A percentile compares a stretch with the other conserved stretches of the same genome.
Evolutionary conservation across 306 rosid genomes (phyloP).

Genomic region (Quillaja saponaria): DNA sequence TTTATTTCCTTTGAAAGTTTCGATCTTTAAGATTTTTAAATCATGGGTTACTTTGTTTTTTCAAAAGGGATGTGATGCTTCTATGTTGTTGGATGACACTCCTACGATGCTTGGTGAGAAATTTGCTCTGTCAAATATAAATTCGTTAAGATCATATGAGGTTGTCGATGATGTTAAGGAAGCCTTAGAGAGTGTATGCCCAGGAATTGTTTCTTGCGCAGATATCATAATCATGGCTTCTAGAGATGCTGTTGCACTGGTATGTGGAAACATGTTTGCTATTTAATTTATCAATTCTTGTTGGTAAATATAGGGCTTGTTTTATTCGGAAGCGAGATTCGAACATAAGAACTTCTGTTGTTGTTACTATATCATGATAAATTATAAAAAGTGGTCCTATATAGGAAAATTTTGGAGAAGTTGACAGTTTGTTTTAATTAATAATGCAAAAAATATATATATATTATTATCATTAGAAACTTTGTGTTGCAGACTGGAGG

Average conservation of each 20-base stretch:
- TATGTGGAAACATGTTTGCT: constrained; percentile 7
- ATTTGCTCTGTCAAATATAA: constrained; percentile 69
- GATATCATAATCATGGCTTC: constrained; percentile 85
- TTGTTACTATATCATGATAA: too few relatives aligned
- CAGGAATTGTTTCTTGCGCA: constrained; percentile 86
- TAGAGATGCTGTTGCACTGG: constrained; percentile 85
- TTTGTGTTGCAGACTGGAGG: constrained; percentile 68
- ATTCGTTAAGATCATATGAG: constrained; percentile 77
- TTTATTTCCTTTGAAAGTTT: background rate
- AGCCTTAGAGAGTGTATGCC: constrained; percentile 61
- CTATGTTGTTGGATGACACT: constrained; percentile 87
- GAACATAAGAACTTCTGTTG: too few relatives aligned
- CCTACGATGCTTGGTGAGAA: constrained; percentile 81
- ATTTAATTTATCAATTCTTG: background rate
- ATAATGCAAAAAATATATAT: too few relatives aligned
- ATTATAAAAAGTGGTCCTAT: too few relatives aligned
- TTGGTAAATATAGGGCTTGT: too few relatives aligned
- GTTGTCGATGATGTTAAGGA: constrained; percentile 73
- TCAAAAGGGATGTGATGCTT: constrained; percentile 79
- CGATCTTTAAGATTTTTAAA: background rate
- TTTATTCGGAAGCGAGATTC: too few relatives aligned
- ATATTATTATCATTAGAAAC: too few relatives aligned
- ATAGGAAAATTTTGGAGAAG: too few relatives aligned
- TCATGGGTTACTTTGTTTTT: background rate
- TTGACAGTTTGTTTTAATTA: too few relatives aligned